phyloP scores from a whole-genome alignment of 139 green algal species.

The Asterochloris sp. region DNA sequence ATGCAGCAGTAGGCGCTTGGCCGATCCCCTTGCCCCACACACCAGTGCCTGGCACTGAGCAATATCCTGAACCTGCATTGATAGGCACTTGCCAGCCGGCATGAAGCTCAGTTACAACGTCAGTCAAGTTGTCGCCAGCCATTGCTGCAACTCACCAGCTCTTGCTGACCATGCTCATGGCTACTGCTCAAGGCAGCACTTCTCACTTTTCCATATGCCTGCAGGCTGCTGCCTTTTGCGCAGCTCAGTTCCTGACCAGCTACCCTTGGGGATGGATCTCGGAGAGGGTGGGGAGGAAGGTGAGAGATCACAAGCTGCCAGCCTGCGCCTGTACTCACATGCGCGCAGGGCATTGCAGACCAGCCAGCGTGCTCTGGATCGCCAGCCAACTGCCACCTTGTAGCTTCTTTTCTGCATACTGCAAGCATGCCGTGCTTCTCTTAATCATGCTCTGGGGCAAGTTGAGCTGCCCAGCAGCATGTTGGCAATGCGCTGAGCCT shows the following conservation, averaged over 20 bases:
- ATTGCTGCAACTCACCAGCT: not conserved
- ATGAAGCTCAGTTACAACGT: not conserved
- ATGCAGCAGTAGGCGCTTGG: not conserved
- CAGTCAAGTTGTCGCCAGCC: not conserved
- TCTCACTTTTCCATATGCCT: not conserved
- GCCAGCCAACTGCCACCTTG: not conserved
- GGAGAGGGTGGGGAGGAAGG: conserved; percentile 57
- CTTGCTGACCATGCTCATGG: no score
- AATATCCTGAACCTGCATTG: not conserved
- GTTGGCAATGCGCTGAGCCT: not conserved
- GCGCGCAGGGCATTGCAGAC: no score
- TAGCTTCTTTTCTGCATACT: no score
- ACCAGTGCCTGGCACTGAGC: no score
- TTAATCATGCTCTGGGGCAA: not conserved
- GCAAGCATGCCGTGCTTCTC: not conserved
- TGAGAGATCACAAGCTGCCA: conserved; percentile 1
- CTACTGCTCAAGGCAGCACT: no score
- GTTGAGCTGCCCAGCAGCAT: not conserved
- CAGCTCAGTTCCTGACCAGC: conserved; percentile 45
- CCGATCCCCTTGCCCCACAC: no score
- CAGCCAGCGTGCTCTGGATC: no score
- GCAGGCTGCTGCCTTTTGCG: conserved; percentile 49
- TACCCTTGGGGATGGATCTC: conserved; percentile 43
- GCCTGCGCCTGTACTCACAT: no score
- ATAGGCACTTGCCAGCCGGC: not conserved